A percentile compares a stretch with the other conserved stretches of the same genome.
phyloP scores from a whole-genome alignment of 306 rosid species.

The Vachellia pachyceras region DNA sequence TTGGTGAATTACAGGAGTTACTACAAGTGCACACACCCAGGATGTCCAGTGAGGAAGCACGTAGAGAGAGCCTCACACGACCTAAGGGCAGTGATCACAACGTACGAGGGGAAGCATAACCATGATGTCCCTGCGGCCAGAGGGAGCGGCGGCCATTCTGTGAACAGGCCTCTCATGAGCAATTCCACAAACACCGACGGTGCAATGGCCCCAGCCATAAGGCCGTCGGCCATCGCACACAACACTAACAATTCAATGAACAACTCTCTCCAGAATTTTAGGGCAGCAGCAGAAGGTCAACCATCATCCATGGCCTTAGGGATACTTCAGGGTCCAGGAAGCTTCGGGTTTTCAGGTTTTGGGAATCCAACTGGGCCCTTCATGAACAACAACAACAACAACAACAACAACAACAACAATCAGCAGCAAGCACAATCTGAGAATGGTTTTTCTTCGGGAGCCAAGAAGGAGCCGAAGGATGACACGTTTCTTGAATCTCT shows the following conservation, averaged over 20 bases:
- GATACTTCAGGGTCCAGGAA: conserved; percentile 57
- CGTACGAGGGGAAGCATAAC: conserved; percentile 96
- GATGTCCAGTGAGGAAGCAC: conserved; percentile 93
- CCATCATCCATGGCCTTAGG: conserved; percentile 48
- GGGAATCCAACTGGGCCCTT: conserved; percentile 56
- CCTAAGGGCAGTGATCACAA: conserved; percentile 86
- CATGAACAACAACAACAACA: conserved; percentile 54
- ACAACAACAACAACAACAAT: not conserved
- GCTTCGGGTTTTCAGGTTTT: conserved; percentile 55
- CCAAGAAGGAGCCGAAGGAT: conserved; percentile 86
- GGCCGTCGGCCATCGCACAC: conserved; percentile 44
- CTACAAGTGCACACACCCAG: conserved; percentile 91
- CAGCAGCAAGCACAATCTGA: conserved; percentile 46
- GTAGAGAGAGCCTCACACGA: conserved; percentile 95
- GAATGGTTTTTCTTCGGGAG: conserved; percentile 49
- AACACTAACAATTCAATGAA: conserved; percentile 40
- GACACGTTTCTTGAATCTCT: conserved; percentile 75
- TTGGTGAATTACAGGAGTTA: conserved; percentile 71
- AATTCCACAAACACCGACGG: conserved; percentile 32
- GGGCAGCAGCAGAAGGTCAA: conserved; percentile 49
- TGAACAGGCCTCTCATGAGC: conserved; percentile 55
- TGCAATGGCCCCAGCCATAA: conserved; percentile 40
- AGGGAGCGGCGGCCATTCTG: conserved; percentile 67
- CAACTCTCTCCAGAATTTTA: conserved; percentile 39
- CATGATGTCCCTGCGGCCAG: conserved; percentile 95